Conservation (phyloP, 2,329 filamentous ascomycete species). For the Septoria petroselini region DNA sequence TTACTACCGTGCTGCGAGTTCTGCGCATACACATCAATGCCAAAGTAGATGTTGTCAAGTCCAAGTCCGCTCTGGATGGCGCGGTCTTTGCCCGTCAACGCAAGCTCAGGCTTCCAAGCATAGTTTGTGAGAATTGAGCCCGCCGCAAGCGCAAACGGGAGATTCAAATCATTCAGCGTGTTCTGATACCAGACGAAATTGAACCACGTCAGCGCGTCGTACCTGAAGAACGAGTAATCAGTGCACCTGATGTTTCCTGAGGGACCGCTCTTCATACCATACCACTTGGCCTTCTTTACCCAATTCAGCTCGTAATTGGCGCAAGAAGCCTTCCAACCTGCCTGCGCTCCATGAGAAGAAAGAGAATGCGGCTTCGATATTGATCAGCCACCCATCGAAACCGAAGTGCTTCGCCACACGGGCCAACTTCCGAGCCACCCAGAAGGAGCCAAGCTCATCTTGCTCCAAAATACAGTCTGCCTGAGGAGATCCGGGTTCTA, state of each 20-base stretch:
- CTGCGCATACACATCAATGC: slow-evolving; percentile 49
- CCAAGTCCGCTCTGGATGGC: slow-evolving; percentile 31
- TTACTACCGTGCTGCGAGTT: slow-evolving; percentile 35
- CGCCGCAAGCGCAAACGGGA: slow-evolving; percentile 40
- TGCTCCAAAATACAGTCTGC: slow-evolving; percentile 34
- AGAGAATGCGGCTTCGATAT: slow-evolving; percentile 46
- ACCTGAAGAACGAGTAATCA: slow-evolving; percentile 34
- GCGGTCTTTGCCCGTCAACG: slow-evolving; percentile 30
- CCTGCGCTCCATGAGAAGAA: slow-evolving; percentile 34
- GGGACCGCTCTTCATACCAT: slow-evolving; percentile 38
- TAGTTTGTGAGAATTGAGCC: slow-evolving; percentile 48
- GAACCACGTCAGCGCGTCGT: slow-evolving; percentile 45
- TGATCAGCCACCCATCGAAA: slow-evolving; percentile 50
- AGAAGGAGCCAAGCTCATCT: slow-evolving; percentile 12
- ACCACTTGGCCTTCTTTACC: slow-evolving; percentile 36
- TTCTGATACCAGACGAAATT: slow-evolving; percentile 48
- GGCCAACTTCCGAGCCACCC: slow-evolving; percentile 41
- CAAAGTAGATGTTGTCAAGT: slow-evolving; percentile 39
- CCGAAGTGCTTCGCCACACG: slow-evolving; percentile 42
- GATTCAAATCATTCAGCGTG: slow-evolving; percentile 41
- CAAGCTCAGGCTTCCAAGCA: slow-evolving; percentile 40
- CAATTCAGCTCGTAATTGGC: slow-evolving; percentile 38
- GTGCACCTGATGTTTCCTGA: too few species aligned
- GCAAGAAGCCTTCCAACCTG: slow-evolving; percentile 40
- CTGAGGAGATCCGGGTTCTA: slow-evolving; percentile 43